Base-by-base conservation (phyloP, 2,329 filamentous ascomycete genomes). In the Zymoseptoria tritici region DNA sequence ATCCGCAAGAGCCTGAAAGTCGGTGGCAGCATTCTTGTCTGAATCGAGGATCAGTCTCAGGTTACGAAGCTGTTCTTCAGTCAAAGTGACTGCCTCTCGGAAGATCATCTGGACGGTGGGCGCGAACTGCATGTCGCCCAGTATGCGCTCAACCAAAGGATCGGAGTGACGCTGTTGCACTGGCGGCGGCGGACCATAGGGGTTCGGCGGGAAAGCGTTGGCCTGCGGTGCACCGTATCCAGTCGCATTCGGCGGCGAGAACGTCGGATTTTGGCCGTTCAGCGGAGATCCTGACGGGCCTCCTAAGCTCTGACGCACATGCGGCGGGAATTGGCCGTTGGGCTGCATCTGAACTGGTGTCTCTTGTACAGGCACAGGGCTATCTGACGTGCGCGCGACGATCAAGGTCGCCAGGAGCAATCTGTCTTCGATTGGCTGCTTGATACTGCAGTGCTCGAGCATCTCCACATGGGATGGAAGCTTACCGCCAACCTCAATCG, bases 381-480 rank as follows among this genome's bases (percentile, higher is more conserved):
- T 62, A 16, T 70, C 72, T 0, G 75, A 75, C 52, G 85, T 82
- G 54, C 87, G 86, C 42, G 89, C 85, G 64, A 95, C 90, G 3
- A 97, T 90, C 63, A 97, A 88, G 1, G 93, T 89, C 21, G 92
- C 84, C 8, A 97, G 79, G 42, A 99, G 78, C 76, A 94, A 85
- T 1, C 90, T 85, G 65, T 95, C 88, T 0, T 85, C 80, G 16
- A 89, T 82, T 2, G 83, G 83, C 60, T 84, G 81, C 52, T 92
- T 89, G 31, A 97, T 83, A 29, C 84, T 84, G 72, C 92, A 92
- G 67, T 93, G 88, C 63, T 90, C 87, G n/a, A 97, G 82, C 69
- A 96, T 89, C 62, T 91, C 84, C 73, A 97, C 85, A 68, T 97
- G 96, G 62, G 92, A 89, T 0, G 94, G 93, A 51, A 93, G 83